Base-by-base conservation (phyloP, 352 stramenopile genomes). In the Phytopythium helicoides region DNA sequence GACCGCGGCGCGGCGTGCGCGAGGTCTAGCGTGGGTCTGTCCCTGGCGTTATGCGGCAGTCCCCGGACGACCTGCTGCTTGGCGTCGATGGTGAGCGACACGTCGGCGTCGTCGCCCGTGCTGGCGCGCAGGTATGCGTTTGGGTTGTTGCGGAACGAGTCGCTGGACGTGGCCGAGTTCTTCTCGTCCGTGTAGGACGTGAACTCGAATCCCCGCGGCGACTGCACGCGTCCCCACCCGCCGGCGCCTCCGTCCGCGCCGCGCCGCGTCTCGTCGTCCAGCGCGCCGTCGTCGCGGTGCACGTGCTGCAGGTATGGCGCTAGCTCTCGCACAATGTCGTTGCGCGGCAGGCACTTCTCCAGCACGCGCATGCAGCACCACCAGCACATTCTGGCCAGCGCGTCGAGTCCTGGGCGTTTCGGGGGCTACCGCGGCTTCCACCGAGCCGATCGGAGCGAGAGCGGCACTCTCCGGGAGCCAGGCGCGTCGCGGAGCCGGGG, bases 301-400 rank as follows among this genome's bases (percentile, higher is more conserved):
- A 90, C 81, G 57, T 94, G 81, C 73, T 94, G 78, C 46, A 94
- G 53, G 54, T 94, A 94, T 23, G 85, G 85, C 57, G 82, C 82
- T 37, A 94, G 67, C 55, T 94, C 85, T 33, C 82, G 78, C 52
- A 94, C 85, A 33, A 94, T 94, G 59, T 94, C 85, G 58, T 94
- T 94, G 25, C 82, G 82, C 33, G 85, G 85, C 42, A 94, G 63
- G 55, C 82, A 93, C 53, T 89, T 89, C 58, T 94, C 84, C 58
- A 94, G 52, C 44, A 92, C 74, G 56, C 82, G 85, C 80, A 94
- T 94, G 54, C 85, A 94, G 62, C 85, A 94, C 82, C 84, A 91
- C 85, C 85, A 94, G 58, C 85, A 92, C 68, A 91, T 86, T 51
- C 5, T 40, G 46, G 3, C 15, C 8, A n/a, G n/a, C n/a, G n/a